Base-by-base conservation (phyloP, 345 rosid species). In the Eucalyptus cloeziana region DNA sequence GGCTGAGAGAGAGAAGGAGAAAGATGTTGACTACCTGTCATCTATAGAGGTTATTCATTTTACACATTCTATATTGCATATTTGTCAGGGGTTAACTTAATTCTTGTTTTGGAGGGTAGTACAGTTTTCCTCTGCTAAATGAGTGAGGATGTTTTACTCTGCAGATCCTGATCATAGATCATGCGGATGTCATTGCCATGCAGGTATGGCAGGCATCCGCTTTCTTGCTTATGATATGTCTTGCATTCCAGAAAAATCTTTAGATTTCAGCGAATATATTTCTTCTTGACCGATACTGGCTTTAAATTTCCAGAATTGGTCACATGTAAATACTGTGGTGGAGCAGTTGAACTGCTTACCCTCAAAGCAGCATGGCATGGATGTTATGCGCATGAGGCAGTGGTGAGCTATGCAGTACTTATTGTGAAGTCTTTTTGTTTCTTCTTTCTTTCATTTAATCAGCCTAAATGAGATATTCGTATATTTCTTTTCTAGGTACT, bases 121-220 rank as follows among this genome's bases (percentile, higher is more conserved):
- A 14, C 69, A 67, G 76, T 67, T 67, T 64, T 67, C 31, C 21
- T 14, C 5, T 64, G 40, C 7, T 67, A n/a, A 31, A n/a, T n/a
- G 40, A n/a, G 40, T 67, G 40, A 31, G 6, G 40, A 67, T 67
- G 76, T 67, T 67, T 64, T n/a, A 67, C 40, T n/a, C 21, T 67
- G 22, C 95, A 97, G 99, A 96, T 97, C 91, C 94, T 96, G 92
- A 91, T 97, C 88, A 93, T 97, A 89, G 99, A 97, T 92, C 98
- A 97, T 91, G 97, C 99, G 49, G 99, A 97, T 91, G 94, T 97
- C 86, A 96, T 97, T 90, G 92, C 97, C 80, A 93, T 96, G 98
- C 99, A 97, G 99, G 99, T 96, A 91, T 67, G 22, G 11, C 62
- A 64, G 86, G 87, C 88, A 79, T 90, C 86, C 85, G 79, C 85